Evolutionary conservation across 176 grass and related monocot species (phyloP), one percentile per base, ranked within the genome.

Genomic region (Miscanthus lutarioriparius): DNA sequence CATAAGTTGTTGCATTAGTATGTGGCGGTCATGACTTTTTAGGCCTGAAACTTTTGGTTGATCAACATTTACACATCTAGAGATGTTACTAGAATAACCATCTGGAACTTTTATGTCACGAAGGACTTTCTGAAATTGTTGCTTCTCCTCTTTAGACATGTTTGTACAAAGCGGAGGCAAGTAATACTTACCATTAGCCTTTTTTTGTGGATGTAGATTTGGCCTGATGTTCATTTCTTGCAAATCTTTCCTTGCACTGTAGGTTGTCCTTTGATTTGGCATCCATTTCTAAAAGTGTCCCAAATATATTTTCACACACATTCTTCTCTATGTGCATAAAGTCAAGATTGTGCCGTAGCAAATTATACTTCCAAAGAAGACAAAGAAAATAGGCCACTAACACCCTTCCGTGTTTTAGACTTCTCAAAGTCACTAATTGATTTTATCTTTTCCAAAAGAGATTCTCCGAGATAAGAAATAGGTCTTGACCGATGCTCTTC

Each of bases 1-100:
- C 4, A 75, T 16, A 54, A 54, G 28, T 22, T 75, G 27, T 35
- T 75, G 47, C 72, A 75, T 75, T 33, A 75, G 28, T 49, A 54
- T 54, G 40, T 54, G 72, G 8, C 47, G 54, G 5, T 54, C 47
- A 54, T 75, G 72, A 58, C 48, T 56, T 38, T 76, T 58, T n/a
- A 76, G 48, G 49, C 30, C 49, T 37, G 19, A 14, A n/a, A 76
- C n/a, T 76, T 76, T 35, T 41, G 1, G 3, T 58, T 76, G 48
- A 76, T 7, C 28, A 51, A 54, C 17, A 75, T 75, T 75, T 56
- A 54, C 9, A 37, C 48, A 76, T 76, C 30, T 58, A 3, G 40
- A 72, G 40, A 72, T 72, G 40, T 72, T 72, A 72, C 39, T 72
- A 13, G 70, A 72, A 45, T 72, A 72, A 26, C 69, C 39, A 72